A percentile compares a stretch with the other conserved stretches of the same genome.
phyloP scores from a whole-genome alignment of 129 eudicot species.

The Calendula officinalis region DNA sequence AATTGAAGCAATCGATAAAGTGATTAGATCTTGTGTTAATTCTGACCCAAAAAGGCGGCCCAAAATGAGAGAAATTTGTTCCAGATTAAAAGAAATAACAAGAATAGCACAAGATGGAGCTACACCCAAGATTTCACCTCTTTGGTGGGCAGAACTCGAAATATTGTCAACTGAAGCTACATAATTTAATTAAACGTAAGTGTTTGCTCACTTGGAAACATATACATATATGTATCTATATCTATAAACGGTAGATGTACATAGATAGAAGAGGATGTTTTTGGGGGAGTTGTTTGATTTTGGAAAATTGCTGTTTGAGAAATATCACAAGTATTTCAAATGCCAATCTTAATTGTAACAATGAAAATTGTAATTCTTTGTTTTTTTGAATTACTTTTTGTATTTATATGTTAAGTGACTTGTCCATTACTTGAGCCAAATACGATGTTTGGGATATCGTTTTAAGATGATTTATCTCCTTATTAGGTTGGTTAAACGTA shows the following conservation, averaged over 20 bases:
- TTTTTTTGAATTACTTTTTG: neutral
- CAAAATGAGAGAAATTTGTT: constrained; percentile 53
- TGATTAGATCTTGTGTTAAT: constrained; percentile 56
- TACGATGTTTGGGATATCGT: too few species aligned
- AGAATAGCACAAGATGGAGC: constrained; percentile 71
- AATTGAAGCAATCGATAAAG: constrained; percentile 42
- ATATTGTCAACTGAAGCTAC: constrained; percentile 62
- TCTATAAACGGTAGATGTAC: constrained; percentile 37
- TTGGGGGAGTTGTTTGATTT: too few species aligned
- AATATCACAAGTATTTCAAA: neutral
- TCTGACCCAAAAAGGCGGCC: constrained; percentile 52
- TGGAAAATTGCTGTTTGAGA: neutral
- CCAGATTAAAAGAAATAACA: constrained; percentile 71
- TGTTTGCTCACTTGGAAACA: constrained; percentile 11
- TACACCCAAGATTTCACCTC: constrained; percentile 75
- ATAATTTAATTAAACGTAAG: constrained; percentile 26
- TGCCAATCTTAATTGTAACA: neutral
- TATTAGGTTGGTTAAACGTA: too few species aligned
- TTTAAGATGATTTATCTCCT: too few species aligned
- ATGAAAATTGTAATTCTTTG: neutral
- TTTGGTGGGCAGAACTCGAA: constrained; percentile 99
- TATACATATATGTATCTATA: constrained; percentile 2
- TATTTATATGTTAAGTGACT: neutral
- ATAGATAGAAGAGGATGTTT: constrained; percentile 30
- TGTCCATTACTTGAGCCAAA: too few species aligned